These are phyloP conservation scores for Boletus vinaceobasis DNA, from an alignment of 768 basidiomycete species.

Conservation along the genomic window DNA sequence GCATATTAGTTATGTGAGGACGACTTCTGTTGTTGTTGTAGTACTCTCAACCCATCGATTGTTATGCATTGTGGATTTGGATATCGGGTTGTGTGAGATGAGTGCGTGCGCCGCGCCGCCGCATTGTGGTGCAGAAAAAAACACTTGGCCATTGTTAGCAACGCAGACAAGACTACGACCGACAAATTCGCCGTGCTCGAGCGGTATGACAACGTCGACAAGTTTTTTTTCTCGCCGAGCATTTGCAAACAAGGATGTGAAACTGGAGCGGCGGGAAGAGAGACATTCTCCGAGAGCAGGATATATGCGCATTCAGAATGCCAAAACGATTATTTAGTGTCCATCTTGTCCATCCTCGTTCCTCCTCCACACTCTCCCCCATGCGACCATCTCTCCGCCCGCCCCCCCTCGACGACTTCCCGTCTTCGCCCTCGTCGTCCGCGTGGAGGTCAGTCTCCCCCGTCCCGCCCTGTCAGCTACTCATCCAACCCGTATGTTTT, in stretches of 20 bases:
- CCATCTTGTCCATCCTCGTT: neutral
- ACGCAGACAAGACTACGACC: neutral
- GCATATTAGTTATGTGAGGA: constrained; percentile 41
- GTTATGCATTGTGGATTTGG: neutral
- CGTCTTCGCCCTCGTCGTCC: constrained; percentile 23
- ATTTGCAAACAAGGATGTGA: neutral
- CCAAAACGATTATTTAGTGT: constrained; percentile 8
- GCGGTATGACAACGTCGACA: neutral
- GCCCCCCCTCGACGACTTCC: neutral
- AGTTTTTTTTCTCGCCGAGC: neutral
- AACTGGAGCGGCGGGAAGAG: constrained; percentile 6
- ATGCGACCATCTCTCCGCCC: constrained; percentile 5
- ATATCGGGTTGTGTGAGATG: neutral
- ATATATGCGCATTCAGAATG: neutral
- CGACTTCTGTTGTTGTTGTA: neutral
- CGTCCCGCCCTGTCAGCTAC: neutral
- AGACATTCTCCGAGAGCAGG: constrained; percentile 6
- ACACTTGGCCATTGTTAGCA: neutral
- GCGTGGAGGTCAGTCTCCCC: constrained; percentile 22
- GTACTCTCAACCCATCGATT: neutral
- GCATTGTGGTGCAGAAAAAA: neutral
- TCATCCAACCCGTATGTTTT: neutral
- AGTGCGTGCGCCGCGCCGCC: too few species aligned
- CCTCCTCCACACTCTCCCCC: neutral
- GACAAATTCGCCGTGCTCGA: neutral